Conservation (phyloP, 352 stramenopile species). For the Globisporangium acanthophoron region DNA sequence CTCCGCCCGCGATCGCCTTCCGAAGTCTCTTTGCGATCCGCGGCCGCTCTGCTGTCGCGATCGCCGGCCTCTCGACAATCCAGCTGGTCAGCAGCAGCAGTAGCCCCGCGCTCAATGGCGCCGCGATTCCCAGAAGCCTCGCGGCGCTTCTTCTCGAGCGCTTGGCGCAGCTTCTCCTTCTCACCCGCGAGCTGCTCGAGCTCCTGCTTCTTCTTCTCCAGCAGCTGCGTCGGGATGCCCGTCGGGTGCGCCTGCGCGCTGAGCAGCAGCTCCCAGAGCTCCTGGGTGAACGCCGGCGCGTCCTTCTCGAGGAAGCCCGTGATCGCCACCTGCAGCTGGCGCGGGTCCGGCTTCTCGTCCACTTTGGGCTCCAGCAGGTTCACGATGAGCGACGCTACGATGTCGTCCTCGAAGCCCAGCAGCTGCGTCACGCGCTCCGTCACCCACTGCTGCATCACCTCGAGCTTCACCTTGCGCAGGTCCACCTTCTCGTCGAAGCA, state of each 20-base stretch:
- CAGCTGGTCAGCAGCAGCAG: background rate
- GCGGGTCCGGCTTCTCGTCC: constrained; percentile 71
- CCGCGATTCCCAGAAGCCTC: constrained; percentile 10
- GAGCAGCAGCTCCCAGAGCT: constrained; percentile 88
- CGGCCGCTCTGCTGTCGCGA: background rate
- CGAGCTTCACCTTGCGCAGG: constrained; percentile 86
- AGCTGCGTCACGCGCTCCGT: constrained; percentile 81
- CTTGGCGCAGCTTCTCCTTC: constrained; percentile 51
- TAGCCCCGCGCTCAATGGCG: background rate
- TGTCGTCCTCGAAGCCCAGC: constrained; percentile 90
- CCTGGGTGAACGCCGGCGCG: constrained; percentile 72
- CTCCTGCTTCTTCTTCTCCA: constrained; percentile 91
- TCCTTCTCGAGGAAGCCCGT: constrained; percentile 92
- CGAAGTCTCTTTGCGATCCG: background rate
- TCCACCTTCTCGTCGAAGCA: constrained; percentile 81
- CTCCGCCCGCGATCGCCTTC: constrained; percentile 1
- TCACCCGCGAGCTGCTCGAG: constrained; percentile 54
- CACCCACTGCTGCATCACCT: constrained; percentile 89
- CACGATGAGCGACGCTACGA: constrained; percentile 81
- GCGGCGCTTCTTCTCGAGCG: constrained; percentile 48
- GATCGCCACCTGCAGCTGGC: constrained; percentile 84
- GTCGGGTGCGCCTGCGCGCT: constrained; percentile 85
- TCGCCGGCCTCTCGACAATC: background rate
- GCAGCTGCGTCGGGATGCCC: constrained; percentile 80
- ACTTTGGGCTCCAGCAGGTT: constrained; percentile 82